Conservation (phyloP, 768 basidiomycete species). For the Tulasnella sp. region DNA sequence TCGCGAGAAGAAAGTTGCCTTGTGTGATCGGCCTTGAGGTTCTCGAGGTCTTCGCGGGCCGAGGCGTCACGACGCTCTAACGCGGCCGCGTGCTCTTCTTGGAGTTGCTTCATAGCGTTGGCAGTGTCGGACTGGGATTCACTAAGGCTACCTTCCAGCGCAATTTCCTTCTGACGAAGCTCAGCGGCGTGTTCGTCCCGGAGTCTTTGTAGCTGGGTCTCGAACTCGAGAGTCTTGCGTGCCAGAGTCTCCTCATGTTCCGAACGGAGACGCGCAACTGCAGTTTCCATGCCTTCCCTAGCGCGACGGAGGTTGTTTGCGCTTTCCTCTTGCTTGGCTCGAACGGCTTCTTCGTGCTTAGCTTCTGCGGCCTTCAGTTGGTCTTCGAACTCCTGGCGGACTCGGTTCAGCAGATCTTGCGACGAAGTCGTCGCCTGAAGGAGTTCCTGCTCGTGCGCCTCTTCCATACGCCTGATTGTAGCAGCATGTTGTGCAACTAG, state of each 20-base stretch:
- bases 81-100: slow-evolving; percentile 71
- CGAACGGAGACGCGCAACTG: slow-evolving; percentile 35
- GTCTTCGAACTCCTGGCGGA: slow-evolving; percentile 58
- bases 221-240: slow-evolving; percentile 61
- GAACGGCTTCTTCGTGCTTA: slow-evolving; percentile 55
- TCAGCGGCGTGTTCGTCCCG: slow-evolving; percentile 76
- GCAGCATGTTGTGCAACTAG: slow-evolving; percentile 18
- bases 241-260: slow-evolving; percentile 55
- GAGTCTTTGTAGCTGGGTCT: slow-evolving; percentile 67
- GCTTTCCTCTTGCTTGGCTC: slow-evolving; percentile 76
- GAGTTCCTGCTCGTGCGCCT: slow-evolving; percentile 60
- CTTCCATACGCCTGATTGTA: slow-evolving; percentile 47
- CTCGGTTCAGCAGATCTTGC: slow-evolving; percentile 52
- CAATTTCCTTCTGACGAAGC: slow-evolving; percentile 73
- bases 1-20: slow-evolving; percentile 58
- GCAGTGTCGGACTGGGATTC: slow-evolving; percentile 73
- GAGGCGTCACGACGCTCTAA: slow-evolving; percentile 67
- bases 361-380: slow-evolving; percentile 35
- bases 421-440: slow-evolving; percentile 60
- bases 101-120: slow-evolving; percentile 63
- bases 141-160: slow-evolving; percentile 70
- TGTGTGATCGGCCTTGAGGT: slow-evolving; percentile 65
- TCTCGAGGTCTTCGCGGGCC: slow-evolving; percentile 67
- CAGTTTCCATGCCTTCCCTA: slow-evolving; percentile 35
- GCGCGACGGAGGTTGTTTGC: slow-evolving; percentile 39